These are phyloP conservation scores for Neurospora sp. DNA, from an alignment of 495 filamentous ascomycete species.

Conservation along the genomic window DNA sequence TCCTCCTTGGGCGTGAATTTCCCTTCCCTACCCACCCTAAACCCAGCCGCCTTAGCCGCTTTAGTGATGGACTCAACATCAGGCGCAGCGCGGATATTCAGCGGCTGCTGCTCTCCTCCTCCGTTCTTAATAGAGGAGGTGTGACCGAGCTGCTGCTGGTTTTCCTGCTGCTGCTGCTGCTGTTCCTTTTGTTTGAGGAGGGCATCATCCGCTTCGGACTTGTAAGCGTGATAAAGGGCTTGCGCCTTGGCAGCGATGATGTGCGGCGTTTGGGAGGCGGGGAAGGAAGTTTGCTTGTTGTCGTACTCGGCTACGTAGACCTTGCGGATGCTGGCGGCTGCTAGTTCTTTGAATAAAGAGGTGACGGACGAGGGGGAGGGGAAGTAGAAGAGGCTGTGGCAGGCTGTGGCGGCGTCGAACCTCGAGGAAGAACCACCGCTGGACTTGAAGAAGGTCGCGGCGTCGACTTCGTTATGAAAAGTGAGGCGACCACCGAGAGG, in stretches of 20 bases:
- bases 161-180: not conserved
- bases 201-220: constrained; percentile 10
- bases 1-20: constrained; percentile 21
- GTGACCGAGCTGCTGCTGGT: not conserved
- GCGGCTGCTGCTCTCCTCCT: not conserved
- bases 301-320: constrained; percentile 35
- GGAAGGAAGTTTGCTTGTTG: not conserved
- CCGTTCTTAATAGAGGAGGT: not conserved
- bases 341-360: constrained; percentile 23
- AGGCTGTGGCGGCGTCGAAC: not conserved
- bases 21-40: constrained; percentile 21
- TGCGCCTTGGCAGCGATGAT: constrained; percentile 33
- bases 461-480: constrained; percentile 23
- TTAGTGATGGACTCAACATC: constrained; percentile 10
- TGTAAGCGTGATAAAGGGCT: constrained; percentile 11
- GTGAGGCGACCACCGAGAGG: constrained; percentile 27
- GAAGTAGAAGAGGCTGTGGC: constrained; percentile 44
- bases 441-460: constrained; percentile 16
- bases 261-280: constrained; percentile 25
- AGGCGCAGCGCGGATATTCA: constrained; percentile 1
- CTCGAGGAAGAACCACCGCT: too few relatives aligned
- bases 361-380: constrained; percentile 16
- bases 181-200: too few relatives aligned
- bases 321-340: constrained; percentile 15
- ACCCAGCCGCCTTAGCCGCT: constrained; percentile 8